phyloP scores from a whole-genome alignment of 768 basidiomycete genomes.

The Tephrocybe sp. region DNA sequence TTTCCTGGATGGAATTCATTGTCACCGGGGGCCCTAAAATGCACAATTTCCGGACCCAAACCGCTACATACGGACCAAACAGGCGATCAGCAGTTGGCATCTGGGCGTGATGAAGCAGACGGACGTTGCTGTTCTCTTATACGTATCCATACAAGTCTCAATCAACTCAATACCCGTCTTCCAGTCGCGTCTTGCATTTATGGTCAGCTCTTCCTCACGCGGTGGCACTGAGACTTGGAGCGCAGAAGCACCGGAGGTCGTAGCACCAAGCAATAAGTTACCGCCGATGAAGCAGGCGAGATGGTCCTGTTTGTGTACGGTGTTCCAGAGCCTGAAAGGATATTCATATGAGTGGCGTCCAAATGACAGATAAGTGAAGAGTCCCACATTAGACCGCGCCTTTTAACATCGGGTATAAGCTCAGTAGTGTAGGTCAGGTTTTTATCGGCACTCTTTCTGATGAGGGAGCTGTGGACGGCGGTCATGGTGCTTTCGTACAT shows the following conservation, averaged over 20 bases:
- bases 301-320: conserved; percentile 90
- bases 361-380: not conserved
- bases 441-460: conserved; percentile 57
- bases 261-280: conserved; percentile 86
- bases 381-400: conserved; percentile 32
- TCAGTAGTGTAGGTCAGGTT: conserved; percentile 80
- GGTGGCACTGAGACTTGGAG: conserved; percentile 66
- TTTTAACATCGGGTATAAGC: conserved; percentile 54
- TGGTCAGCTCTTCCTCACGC: conserved; percentile 51
- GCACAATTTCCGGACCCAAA: conserved; percentile 83
- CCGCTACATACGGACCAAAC: conserved; percentile 45
- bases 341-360: not conserved
- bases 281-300: conserved; percentile 95
- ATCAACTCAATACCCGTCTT: conserved; percentile 76
- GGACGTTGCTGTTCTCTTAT: conserved; percentile 73
- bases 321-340: conserved; percentile 58
- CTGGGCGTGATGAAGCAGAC: conserved; percentile 22
- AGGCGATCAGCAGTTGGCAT: not conserved
- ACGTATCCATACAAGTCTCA: conserved; percentile 83
- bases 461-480: conserved; percentile 71
- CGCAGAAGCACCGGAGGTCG: conserved; percentile 51
- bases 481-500: conserved; percentile 88
- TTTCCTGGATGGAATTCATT: conserved; percentile 25
- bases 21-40: conserved; percentile 68
- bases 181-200: conserved; percentile 75